Percentiles rank a stretch among this genome's conserved stretches.
These are phyloP conservation scores for Fusarium succisae DNA, from an alignment of 2,329 filamentous ascomycete species.

Conservation along the genomic window DNA sequence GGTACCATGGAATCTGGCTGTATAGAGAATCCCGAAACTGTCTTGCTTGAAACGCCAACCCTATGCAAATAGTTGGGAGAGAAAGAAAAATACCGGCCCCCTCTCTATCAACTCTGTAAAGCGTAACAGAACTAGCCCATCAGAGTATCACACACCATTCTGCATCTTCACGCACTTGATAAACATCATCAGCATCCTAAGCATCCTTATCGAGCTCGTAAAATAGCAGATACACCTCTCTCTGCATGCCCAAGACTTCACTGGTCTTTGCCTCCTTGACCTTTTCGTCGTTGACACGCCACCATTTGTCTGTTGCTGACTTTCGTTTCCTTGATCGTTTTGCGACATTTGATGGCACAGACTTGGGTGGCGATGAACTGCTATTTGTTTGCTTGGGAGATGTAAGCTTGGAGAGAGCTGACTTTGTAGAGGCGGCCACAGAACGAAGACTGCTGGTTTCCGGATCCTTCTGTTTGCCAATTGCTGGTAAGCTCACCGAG, in stretches of 20 bases:
- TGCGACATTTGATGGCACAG: constrained; percentile 33
- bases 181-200: constrained; percentile 32
- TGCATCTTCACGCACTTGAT: neutral
- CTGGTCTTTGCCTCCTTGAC: constrained; percentile 92
- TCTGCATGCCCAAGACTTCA: constrained; percentile 92
- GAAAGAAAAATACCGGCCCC: neutral
- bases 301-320: constrained; percentile 77
- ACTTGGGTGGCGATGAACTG: constrained; percentile 29
- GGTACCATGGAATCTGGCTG: constrained; percentile 24
- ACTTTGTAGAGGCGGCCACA: constrained; percentile 65
- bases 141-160: neutral
- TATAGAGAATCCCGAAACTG: constrained; percentile 5
- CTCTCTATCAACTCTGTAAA: neutral
- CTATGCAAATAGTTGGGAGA: constrained; percentile 32
- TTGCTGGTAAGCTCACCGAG: constrained; percentile 40
- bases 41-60: constrained; percentile 36
- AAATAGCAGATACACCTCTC: constrained; percentile 94
- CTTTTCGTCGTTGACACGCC: constrained; percentile 97
- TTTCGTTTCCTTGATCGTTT: constrained; percentile 65
- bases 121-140: neutral
- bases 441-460: constrained; percentile 65
- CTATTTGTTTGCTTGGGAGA: constrained; percentile 48
- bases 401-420: constrained; percentile 61
- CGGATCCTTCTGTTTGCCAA: constrained; percentile 52
- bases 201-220: constrained; percentile 80